A percentile compares a stretch with the other conserved stretches of the same genome.
These are phyloP conservation scores for Scalesia atractyloides DNA, from an alignment of 129 eudicot genomes.

Conservation along the genomic window DNA sequence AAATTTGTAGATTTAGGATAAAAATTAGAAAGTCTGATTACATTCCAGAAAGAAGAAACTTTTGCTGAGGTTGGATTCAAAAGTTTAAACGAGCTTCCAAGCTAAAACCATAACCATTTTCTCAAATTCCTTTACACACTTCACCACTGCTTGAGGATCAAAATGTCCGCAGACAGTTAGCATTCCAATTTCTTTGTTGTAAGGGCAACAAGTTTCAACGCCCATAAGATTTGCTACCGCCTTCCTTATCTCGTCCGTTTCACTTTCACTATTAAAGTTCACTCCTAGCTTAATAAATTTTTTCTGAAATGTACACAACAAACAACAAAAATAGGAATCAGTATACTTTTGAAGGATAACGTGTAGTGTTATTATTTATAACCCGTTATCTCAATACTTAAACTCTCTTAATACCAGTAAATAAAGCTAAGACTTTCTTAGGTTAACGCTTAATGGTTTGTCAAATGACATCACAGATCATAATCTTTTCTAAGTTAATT, in stretches of 20 bases:
- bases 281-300: neutral
- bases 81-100: neutral
- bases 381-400: no score
- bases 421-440: no score
- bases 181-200: neutral
- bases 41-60: no score
- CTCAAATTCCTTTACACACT: neutral
- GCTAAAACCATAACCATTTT: neutral
- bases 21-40: no score
- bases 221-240: neutral
- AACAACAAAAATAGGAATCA: neutral
- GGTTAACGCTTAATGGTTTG: no score
- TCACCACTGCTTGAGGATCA: neutral
- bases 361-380: no score
- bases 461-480: no score
- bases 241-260: neutral
- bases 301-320: neutral
- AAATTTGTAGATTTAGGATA: no score
- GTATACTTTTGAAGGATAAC: no score
- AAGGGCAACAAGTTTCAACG: neutral
- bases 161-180: neutral
- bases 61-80: neutral
- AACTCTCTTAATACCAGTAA: no score
- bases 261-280: neutral
- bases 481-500: no score